Evolutionary conservation across 2,329 filamentous ascomycete species (phyloP), one percentile per base, ranked within the genome.

Genomic region (Aspergillus ochraceus): DNA sequence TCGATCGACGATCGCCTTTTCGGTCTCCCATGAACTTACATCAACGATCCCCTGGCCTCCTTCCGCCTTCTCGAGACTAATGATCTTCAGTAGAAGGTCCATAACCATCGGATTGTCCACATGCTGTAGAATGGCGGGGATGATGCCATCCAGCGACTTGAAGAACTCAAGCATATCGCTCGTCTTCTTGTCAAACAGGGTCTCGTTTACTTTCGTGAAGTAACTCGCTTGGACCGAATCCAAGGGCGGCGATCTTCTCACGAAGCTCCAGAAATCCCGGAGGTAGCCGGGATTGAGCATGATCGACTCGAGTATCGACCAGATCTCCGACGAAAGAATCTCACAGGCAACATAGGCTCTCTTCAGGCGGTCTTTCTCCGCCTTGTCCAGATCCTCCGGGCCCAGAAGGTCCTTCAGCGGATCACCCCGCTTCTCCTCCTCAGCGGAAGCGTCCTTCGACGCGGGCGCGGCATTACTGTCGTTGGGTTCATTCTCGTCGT

Each of bases 71-170:
- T 99, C 95, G 60, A 99, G 82, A 68, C 92, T 97, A 71, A 99
- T 97, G 60, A 98, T 97, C 77, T 98, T 98, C 64, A 99, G 83
- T 54, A 99, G 79, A 20, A 99, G 81, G 74, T 99, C 95, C 95
- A 99, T 99, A 45, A 99, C 89, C 89, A 97, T 96, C 0, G 95
- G 94, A 68, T 92, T 97, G 74, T 99, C 95, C 36, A 99, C 92
- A 75, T 99, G 95, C 69, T 90, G 89, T 59, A 99, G 83, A 80
- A 99, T 90, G 64, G 92, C 88, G 12, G 90, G 83, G 22, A 99
- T 87, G 46, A 95, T 90, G 55, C 89, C 86, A 36, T 95, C 90
- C 52, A 97, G 79, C 2, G 87, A 89, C 74, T 92, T 96, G 76
- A 99, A 87, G 62, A 99, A 88, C 19, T 89, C 87, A 66, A 98